Base-by-base conservation (phyloP, 768 basidiomycete species). In the Mycena galopus region DNA sequence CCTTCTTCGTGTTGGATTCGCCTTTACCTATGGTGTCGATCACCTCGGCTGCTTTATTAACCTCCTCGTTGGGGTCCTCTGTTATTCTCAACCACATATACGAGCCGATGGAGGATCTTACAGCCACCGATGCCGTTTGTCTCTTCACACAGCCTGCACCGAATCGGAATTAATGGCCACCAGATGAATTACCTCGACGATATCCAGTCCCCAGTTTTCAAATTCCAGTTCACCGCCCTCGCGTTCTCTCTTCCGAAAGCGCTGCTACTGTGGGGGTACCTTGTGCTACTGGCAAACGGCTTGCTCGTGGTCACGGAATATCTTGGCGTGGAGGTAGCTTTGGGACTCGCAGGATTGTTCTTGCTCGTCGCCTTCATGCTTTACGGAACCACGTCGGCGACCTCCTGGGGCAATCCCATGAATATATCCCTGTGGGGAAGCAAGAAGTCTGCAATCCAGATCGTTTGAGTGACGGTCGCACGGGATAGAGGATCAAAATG, bases 171-270 rank as follows among this genome's bases (percentile, higher is more conserved):
- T 66, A 29, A 42, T 5, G 8, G n/a, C n/a, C n/a, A 29, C n/a
- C 53, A 86, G 84, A 76, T 82, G 44, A 74, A 78, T 10, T 84
- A 85, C 74, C 78, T 88, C 0, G 68, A 74, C 16, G 79, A 82
- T 4, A 82, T 85, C 47, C 77, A 79, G 27, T 86, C 83, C 0
- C 73, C 80, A 2, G 78, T 65, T 10, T 79, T 83, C 61, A 86
- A 86, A 25, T 90, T 90, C 76, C 85, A 88, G 58, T 80, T 82
- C 37, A 78, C 83, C 6, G 88, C 89, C 11, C 78, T 92, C 25
- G 81, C 82, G 0, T 91, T 87, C 74, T 82, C 89, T 23, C 81
- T 92, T 7, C 92, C 92, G 0, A 85, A 84, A 68, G 85, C 88
- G 0, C 77, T 87, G 12, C 86, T 86, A 71, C 74, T 91, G 17